Evolutionary conservation across 140 eudicot genomes (phyloP), one percentile per base, ranked within the genome.

Genomic region (Bidens hawaiensis): DNA sequence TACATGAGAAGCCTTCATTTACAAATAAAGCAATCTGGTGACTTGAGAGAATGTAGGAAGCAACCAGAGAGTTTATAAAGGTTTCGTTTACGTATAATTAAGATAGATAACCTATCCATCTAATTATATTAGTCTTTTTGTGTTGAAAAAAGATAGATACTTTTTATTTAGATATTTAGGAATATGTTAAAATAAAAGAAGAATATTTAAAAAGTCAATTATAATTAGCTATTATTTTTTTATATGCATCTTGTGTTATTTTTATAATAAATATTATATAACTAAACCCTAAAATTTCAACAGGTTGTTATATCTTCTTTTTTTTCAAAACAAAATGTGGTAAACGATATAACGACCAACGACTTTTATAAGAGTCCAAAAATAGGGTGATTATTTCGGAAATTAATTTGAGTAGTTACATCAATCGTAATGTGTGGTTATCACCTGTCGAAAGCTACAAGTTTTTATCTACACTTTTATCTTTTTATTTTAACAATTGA

Each of bases 371-470:
- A n/a, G 46, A 46, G 18, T 41, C 22, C 16, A 36, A 43, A 7
- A 42, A 57, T 25, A 6, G 8, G 11, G 66, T 21, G 30, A 54
- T 13, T 43, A 9, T 30, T 4, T 58, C n/a, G 49, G 18, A 30
- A 43, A n/a, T 18, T 3, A 55, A 67, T 6, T 45, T 30, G 67
- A 58, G 67, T 69, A 67, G 75, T 69, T 69, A 22, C 75, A 69
- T 68, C 40, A 68, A 57, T 68, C 59, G 57, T 68, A 58, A 56
- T 57, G 34, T 57, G 10, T 68, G 13, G 47, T 43, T 68, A 33
- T 57, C 24, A 57, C 19, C 57, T 68, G 48, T 30, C 5, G 17
- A 41, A 27, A 57, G 48, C 15, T 55, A 55, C 73, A 67, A 67
- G 36, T 17, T 68, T 68, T 42, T 21, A 23, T 27, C 27, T 7